Evolutionary conservation across 208 protist genomes (phyloP).

Genomic region (Acanthamoeba culbertsoni): DNA sequence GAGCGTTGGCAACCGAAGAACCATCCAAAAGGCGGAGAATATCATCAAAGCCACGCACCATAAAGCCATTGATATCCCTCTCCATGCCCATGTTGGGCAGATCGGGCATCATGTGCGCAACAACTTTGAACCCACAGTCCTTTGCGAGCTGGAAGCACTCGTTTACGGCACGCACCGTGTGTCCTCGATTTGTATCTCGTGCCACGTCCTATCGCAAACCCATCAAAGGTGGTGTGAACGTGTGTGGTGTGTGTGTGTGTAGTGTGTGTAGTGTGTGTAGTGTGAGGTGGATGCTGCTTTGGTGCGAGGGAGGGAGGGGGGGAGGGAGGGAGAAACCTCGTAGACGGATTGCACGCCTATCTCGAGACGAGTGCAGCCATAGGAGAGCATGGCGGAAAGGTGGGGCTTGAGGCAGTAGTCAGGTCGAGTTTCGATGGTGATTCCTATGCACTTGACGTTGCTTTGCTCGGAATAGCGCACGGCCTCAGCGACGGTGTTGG

Average conservation of each 20-base stretch:
- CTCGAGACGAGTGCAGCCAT: conserved; percentile 97
- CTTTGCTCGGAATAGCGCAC: conserved; percentile 90
- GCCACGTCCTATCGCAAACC: conserved; percentile 93
- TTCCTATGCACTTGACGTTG: conserved; percentile 95
- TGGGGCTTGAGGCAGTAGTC: conserved; percentile 94
- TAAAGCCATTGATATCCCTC: conserved; percentile 93
- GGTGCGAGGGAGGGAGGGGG: neutral
- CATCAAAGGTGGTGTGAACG: too few relatives aligned
- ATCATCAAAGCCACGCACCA: conserved; percentile 33
- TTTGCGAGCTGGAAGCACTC: conserved; percentile 95
- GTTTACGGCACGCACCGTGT: conserved; percentile 91
- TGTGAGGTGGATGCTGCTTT: too few relatives aligned
- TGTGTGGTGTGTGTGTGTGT: too few relatives aligned
- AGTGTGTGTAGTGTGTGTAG: too few relatives aligned
- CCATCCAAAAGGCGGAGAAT: neutral
- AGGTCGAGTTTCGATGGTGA: conserved; percentile 99
- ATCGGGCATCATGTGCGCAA: conserved; percentile 99
- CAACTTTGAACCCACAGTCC: conserved; percentile 98
- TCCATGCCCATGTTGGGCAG: conserved; percentile 94
- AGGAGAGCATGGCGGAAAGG: conserved; percentile 81
- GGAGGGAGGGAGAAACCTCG: conserved; percentile 89
- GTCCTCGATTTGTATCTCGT: conserved; percentile 90
- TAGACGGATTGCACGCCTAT: conserved; percentile 98
- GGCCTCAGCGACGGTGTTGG: conserved; percentile 78
- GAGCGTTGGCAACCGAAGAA: neutral